phyloP scores from a whole-genome alignment of 306 rosid species.

The Glycine soja region DNA sequence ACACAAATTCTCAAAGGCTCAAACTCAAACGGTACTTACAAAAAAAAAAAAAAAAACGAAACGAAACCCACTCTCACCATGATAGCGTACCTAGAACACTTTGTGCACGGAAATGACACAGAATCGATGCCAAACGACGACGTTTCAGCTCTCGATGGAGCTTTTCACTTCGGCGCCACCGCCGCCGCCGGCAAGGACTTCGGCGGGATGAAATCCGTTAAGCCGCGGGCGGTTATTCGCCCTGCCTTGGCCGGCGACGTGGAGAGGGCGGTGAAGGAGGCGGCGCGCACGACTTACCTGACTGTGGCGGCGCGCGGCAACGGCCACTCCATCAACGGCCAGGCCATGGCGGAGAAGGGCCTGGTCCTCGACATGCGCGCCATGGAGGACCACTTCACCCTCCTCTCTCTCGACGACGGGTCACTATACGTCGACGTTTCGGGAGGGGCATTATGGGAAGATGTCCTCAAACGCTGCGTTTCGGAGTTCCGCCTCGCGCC shows the following conservation, averaged over 20 bases:
- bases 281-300: conserved; percentile 54
- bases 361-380: conserved; percentile 89
- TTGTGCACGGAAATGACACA: conserved; percentile 71
- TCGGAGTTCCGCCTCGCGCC: conserved; percentile 62
- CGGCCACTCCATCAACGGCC: conserved; percentile 99
- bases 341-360: conserved; percentile 89
- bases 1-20: conserved; percentile 30
- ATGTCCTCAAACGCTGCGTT: conserved; percentile 75
- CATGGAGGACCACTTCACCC: conserved; percentile 55
- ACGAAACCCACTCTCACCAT: conserved; percentile 35
- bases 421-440: conserved; percentile 68
- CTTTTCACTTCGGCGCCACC: conserved; percentile 48
- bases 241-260: conserved; percentile 63
- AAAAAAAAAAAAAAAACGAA: background rate
- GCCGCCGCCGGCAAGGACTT: conserved; percentile 69
- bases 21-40: conserved; percentile 23
- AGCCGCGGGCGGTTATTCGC: conserved; percentile 65
- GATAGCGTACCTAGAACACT: conserved; percentile 84
- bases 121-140: conserved; percentile 63
- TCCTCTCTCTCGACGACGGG: conserved; percentile 45
- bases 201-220: conserved; percentile 71
- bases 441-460: conserved; percentile 99
- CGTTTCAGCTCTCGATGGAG: conserved; percentile 54
- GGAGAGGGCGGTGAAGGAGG: conserved; percentile 55
- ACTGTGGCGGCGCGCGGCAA: conserved; percentile 95